These are phyloP conservation scores for Leishmania martiniquensis DNA, from an alignment of 208 protist genomes.

Conservation along the genomic window DNA sequence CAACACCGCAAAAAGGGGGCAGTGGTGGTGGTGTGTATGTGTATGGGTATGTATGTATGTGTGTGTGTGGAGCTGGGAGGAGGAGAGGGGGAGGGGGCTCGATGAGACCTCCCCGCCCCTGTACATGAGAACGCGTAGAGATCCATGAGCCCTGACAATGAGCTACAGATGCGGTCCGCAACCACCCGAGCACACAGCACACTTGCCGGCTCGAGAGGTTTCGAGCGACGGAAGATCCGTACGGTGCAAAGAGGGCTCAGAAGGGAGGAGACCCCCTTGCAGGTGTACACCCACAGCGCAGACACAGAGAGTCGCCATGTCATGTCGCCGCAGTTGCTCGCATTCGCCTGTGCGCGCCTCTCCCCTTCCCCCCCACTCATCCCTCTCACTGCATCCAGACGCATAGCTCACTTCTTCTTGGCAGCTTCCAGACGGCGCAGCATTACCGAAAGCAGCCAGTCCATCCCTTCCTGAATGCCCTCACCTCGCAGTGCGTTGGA, in stretches of 20 bases:
- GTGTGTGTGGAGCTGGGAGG: too few species aligned
- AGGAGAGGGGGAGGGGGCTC: background rate
- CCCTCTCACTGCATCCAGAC: background rate
- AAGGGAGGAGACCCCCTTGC: background rate
- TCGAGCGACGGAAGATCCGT: background rate
- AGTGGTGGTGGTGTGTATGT: too few species aligned
- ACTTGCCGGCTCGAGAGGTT: background rate
- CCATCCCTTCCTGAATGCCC: conserved; percentile 71
- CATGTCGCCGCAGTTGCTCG: background rate
- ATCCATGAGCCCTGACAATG: too few species aligned
- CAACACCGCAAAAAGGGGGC: background rate
- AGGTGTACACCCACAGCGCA: background rate
- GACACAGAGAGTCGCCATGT: background rate
- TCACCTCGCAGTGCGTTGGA: conserved; percentile 74
- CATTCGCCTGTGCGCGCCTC: background rate
- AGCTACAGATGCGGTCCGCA: too few species aligned
- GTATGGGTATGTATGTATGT: too few species aligned
- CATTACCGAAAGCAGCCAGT: conserved; percentile 68
- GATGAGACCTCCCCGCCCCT: too few species aligned
- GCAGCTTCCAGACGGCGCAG: conserved; percentile 36
- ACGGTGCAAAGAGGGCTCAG: background rate
- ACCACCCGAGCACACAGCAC: too few species aligned
- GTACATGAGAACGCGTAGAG: background rate
- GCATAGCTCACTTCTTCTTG: conserved; percentile 35
- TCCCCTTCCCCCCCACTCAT: background rate